Conservation (phyloP, 2,329 filamentous ascomycete genomes). For the Juglanconis sp. region DNA sequence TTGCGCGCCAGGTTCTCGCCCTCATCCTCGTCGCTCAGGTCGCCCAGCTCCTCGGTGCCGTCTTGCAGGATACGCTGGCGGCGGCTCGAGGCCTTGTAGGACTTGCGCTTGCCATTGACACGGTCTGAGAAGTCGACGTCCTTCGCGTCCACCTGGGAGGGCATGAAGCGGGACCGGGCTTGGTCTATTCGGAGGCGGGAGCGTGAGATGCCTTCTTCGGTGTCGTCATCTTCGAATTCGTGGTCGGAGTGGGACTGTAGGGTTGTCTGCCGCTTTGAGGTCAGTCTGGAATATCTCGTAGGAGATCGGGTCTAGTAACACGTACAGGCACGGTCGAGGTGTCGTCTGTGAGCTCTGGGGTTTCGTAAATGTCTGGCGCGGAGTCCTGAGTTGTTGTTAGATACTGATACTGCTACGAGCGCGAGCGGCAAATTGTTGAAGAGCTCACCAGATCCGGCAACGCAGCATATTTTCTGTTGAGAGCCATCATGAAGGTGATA, state of each 20-base stretch:
- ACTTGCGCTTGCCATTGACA: slow-evolving; percentile 75
- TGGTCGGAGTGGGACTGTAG: slow-evolving; percentile 57
- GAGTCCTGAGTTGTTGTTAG: slow-evolving; percentile 61
- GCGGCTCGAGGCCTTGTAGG: slow-evolving; percentile 73
- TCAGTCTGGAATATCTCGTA: not conserved
- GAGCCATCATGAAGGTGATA: slow-evolving; percentile 52
- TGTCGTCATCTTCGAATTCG: slow-evolving; percentile 60
- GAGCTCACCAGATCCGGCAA: slow-evolving; percentile 69
- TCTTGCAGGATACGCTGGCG: slow-evolving; percentile 61
- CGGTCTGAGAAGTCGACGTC: slow-evolving; percentile 89
- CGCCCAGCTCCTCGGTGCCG: slow-evolving; percentile 65
- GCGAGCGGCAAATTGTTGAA: slow-evolving; percentile 11
- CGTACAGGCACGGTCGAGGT: slow-evolving; percentile 78
- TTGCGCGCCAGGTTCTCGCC: slow-evolving; percentile 74
- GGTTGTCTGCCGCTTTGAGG: slow-evolving; percentile 46
- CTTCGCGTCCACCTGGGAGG: slow-evolving; percentile 70
- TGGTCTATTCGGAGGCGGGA: slow-evolving; percentile 72
- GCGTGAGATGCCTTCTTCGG: slow-evolving; percentile 69
- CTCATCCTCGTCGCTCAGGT: slow-evolving; percentile 65
- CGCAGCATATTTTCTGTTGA: slow-evolving; percentile 78
- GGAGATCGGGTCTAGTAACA: slow-evolving; percentile 12
- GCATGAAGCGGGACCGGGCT: slow-evolving; percentile 76
- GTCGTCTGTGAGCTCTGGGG: slow-evolving; percentile 87
- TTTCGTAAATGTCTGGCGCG: slow-evolving; percentile 94
- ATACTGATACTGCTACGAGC: slow-evolving; percentile 8